phyloP scores from a whole-genome alignment of 2,329 filamentous ascomycete genomes.

The Penicillium expansum region DNA sequence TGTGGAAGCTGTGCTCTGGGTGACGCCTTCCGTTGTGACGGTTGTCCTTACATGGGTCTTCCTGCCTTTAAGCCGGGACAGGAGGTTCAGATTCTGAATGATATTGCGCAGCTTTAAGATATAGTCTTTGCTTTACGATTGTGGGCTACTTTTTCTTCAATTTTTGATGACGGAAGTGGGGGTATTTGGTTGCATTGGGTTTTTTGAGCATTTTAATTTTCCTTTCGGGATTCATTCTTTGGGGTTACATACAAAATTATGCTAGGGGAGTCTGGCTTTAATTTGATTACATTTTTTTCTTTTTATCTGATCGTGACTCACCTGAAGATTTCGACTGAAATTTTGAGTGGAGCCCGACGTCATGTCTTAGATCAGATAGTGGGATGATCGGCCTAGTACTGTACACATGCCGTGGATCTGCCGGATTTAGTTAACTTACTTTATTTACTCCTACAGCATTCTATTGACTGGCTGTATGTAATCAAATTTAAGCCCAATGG shows the following conservation, averaged over 20 bases:
- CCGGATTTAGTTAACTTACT: not conserved
- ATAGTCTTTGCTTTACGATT: not conserved
- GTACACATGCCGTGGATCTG: not conserved
- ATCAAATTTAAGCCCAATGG: not conserved
- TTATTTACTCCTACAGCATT: not conserved
- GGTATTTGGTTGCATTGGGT: not conserved
- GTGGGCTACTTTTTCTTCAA: not conserved
- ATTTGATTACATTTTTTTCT: not conserved
- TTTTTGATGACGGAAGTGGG: slow-evolving; percentile 4
- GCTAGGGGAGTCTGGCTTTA: not conserved
- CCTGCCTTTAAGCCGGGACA: slow-evolving; percentile 97
- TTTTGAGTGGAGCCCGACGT: slow-evolving; percentile 8
- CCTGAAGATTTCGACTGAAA: not conserved
- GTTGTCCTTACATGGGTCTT: slow-evolving; percentile 81
- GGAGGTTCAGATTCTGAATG: slow-evolving; percentile 83
- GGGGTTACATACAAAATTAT: slow-evolving; percentile 4
- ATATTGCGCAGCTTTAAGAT: slow-evolving; percentile 72
- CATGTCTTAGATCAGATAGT: slow-evolving; percentile 7
- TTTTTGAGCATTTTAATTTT: not conserved
- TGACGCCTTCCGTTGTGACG: slow-evolving; percentile 77
- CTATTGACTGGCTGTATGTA: not conserved
- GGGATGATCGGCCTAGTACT: not conserved
- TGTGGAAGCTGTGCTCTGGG: slow-evolving; percentile 93
- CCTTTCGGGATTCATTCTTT: not conserved
- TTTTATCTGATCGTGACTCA: not conserved